Percentiles rank a stretch among this genome's conserved stretches.
phyloP scores from a whole-genome alignment of 1,139 yeast genomes.

The Torulaspora globosa region DNA sequence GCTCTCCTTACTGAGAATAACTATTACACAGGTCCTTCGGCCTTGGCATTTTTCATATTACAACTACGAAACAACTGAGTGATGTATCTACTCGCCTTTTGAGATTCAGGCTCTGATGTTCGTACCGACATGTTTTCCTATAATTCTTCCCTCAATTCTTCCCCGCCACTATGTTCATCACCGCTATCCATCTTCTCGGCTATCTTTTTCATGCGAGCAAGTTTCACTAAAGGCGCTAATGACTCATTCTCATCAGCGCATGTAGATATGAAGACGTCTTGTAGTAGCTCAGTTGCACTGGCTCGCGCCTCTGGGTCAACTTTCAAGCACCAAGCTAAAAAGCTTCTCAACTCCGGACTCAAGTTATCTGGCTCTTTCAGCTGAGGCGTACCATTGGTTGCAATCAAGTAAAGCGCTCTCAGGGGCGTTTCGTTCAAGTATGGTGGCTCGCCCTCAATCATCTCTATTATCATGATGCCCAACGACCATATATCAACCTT shows the following conservation, averaged over 20 bases:
- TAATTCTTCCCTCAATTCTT: slow-evolving; percentile 8
- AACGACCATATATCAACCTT: slow-evolving; percentile 97
- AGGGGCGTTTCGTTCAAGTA: slow-evolving; percentile 92
- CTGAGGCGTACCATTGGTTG: slow-evolving; percentile 93
- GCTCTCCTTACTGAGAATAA: neutral
- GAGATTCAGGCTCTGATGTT: neutral
- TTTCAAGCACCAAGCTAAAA: slow-evolving; percentile 73
- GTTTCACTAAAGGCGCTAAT: slow-evolving; percentile 84
- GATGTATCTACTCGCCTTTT: neutral
- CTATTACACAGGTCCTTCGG: neutral
- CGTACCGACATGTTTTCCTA: neutral
- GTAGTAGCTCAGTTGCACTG: slow-evolving; percentile 68
- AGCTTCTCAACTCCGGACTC: slow-evolving; percentile 60
- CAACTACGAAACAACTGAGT: slow-evolving; percentile 1
- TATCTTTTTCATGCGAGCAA: slow-evolving; percentile 76
- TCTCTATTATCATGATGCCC: slow-evolving; percentile 96
- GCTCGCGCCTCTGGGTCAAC: slow-evolving; percentile 85
- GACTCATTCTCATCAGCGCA: slow-evolving; percentile 68
- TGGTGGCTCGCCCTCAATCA: slow-evolving; percentile 99
- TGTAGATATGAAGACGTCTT: slow-evolving; percentile 60
- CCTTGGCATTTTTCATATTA: slow-evolving; percentile 3
- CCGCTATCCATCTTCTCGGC: slow-evolving; percentile 48
- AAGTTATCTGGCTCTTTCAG: slow-evolving; percentile 84
- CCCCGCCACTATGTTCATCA: slow-evolving; percentile 23
- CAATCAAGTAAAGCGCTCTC: slow-evolving; percentile 81